Evolutionary conservation across 352 stramenopile species (phyloP).

Genomic region (Phytopythium delawarense): DNA sequence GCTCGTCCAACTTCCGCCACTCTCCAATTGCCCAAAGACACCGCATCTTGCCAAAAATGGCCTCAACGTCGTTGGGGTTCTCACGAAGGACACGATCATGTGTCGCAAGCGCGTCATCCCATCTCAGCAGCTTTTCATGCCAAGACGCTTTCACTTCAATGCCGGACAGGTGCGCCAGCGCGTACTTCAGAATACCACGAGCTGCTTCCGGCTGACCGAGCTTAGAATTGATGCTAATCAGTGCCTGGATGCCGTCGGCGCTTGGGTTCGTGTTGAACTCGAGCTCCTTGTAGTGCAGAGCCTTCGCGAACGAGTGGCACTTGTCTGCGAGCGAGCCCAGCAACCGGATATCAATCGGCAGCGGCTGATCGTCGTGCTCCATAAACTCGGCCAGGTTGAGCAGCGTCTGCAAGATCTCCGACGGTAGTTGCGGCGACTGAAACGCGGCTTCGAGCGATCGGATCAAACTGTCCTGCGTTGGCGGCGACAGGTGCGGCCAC

Average conservation of each 20-base stretch:
- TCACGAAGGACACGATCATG: slow-evolving; percentile 87
- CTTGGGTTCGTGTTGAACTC: slow-evolving; percentile 94
- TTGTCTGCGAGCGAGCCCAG: slow-evolving; percentile 96
- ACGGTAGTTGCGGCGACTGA: slow-evolving; percentile 88
- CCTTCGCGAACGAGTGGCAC: slow-evolving; percentile 98
- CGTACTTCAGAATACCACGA: slow-evolving; percentile 97
- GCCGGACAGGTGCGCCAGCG: slow-evolving; percentile 61
- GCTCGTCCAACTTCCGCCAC: slow-evolving; percentile 94
- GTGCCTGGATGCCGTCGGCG: slow-evolving; percentile 93
- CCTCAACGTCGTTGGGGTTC: slow-evolving; percentile 89
- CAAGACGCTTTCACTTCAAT: slow-evolving; percentile 94
- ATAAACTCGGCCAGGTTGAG: slow-evolving; percentile 99
- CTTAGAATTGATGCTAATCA: slow-evolving; percentile 99
- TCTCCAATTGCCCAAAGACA: slow-evolving; percentile 98
- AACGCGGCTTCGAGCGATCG: slow-evolving; percentile 95
- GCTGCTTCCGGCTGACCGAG: slow-evolving; percentile 95
- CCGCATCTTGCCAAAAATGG: slow-evolving; percentile 97
- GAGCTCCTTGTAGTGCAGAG: slow-evolving; percentile 98
- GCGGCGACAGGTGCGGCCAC: slow-evolving; percentile 94
- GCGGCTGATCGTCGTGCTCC: slow-evolving; percentile 96
- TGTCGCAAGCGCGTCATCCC: slow-evolving; percentile 94
- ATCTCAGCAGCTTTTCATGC: slow-evolving; percentile 98
- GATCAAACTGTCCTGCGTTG: slow-evolving; percentile 92
- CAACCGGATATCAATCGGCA: slow-evolving; percentile 97
- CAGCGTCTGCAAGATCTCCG: slow-evolving; percentile 97